Conservation (phyloP, 2,329 filamentous ascomycete genomes). For the Botryotinia narcissicola region DNA sequence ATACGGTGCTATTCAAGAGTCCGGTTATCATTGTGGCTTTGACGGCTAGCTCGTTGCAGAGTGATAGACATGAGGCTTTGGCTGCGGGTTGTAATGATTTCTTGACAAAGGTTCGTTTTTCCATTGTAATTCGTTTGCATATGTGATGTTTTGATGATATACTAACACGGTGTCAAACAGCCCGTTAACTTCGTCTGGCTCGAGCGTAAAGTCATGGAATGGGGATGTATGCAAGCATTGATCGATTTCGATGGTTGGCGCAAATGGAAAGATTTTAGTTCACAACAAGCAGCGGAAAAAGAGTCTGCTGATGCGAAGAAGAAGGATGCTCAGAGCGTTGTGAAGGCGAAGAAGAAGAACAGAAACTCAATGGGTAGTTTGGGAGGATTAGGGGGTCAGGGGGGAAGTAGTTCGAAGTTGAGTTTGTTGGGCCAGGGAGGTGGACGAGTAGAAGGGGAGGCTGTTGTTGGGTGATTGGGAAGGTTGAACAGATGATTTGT, state of each 20-base stretch:
- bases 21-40: conserved; percentile 97
- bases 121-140: neutral
- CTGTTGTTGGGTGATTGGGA: neutral
- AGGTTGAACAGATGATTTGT: neutral
- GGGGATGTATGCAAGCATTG: conserved; percentile 98
- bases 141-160: neutral
- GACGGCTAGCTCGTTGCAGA: conserved; percentile 91
- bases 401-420: conserved; percentile 10
- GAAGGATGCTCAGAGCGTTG: conserved; percentile 18
- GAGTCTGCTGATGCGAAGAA: conserved; percentile 25
- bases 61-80: conserved; percentile 89
- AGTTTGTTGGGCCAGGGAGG: neutral
- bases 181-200: conserved; percentile 98
- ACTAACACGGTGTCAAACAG: conserved; percentile 45
- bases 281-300: conserved; percentile 31
- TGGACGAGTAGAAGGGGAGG: neutral
- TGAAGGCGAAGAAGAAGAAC: conserved; percentile 31
- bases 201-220: conserved; percentile 96
- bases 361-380: conserved; percentile 26
- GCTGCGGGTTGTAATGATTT: conserved; percentile 98
- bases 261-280: conserved; percentile 82
- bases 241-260: conserved; percentile 99
- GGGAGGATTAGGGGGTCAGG: neutral
- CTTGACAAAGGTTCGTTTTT: conserved; percentile 76
- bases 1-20: conserved; percentile 78